Evolutionary conservation across 176 grass and related monocot genomes (phyloP), one percentile per base, ranked within the genome.

Genomic region (Triticum monococcum): DNA sequence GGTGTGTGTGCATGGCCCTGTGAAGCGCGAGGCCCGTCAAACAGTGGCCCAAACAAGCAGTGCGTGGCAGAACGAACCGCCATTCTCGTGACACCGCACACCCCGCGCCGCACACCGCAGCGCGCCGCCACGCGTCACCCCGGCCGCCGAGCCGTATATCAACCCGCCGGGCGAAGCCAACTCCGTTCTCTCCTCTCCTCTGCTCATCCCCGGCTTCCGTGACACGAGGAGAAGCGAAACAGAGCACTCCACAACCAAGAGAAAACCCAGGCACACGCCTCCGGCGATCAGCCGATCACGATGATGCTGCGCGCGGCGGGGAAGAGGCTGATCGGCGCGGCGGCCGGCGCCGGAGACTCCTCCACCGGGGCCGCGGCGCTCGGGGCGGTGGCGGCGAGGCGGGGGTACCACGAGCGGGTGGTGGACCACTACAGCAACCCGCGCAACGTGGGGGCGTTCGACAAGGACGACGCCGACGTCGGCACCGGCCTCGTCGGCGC

Each of bases 361-460:
- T 20, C 35, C 16, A 0, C 50, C 50, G 50, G 50, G 0, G 46
- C 45, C 16, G 41, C 64, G 2, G 37, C 10, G 20, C 22, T 9
- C 2, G 12, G 48, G 18, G 69, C 33, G 4, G 43, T 68, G 17
- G 59, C 30, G 25, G 52, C 66, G 50, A n/a, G 52, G 84, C 81
- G 90, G 38, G 79, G 76, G 6, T 99, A 99, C 86, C 97, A 96
- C 57, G 94, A 98, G 92, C 87, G 94, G 92, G 94, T 99, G 71
- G 94, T 96, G 66, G 94, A 94, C 37, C 94, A 96, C 92, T 98
- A 98, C 85, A 92, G 89, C 84, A 92, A 96, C 82, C 94, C 97
- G 40, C 89, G 97, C 50, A 98, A 94, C 90, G 92, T 98, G 48
- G 97, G 97, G 25, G 72, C 97, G 23, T 91, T 99, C 80, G 90